These are phyloP conservation scores for Solanum piurae DNA, from an alignment of 257 asterid genomes.

Conservation along the genomic window DNA sequence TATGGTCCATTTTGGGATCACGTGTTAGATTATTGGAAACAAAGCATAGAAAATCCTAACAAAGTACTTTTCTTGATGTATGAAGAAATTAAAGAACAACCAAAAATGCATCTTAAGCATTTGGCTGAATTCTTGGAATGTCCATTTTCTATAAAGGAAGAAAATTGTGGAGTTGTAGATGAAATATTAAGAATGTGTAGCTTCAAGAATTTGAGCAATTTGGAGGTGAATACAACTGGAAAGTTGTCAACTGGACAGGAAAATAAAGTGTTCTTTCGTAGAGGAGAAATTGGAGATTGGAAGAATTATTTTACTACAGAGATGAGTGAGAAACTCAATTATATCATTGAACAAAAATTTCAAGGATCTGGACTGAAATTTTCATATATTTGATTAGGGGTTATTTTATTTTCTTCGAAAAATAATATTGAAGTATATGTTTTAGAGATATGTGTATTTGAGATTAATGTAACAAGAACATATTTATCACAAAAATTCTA, in stretches of 20 bases:
- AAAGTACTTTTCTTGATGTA: constrained; percentile 1
- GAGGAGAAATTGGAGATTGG: constrained; percentile 1
- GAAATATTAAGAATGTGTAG: too few relatives aligned
- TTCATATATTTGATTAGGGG: neutral
- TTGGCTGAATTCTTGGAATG: too few relatives aligned
- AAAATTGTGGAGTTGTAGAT: too few relatives aligned
- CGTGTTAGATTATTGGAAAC: too few relatives aligned
- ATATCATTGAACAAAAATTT: neutral
- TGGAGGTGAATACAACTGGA: neutral
- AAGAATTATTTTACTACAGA: neutral
- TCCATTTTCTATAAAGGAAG: too few relatives aligned
- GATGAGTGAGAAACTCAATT: neutral
- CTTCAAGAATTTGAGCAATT: too few relatives aligned
- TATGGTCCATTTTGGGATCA: too few relatives aligned
- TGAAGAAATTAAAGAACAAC: neutral
- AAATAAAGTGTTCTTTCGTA: neutral
- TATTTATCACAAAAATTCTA: too few relatives aligned
- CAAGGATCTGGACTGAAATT: neutral
- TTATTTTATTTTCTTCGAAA: too few relatives aligned
- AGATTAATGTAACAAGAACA: neutral
- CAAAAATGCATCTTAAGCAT: neutral
- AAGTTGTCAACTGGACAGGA: too few relatives aligned
- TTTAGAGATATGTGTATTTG: too few relatives aligned
- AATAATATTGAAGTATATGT: too few relatives aligned
- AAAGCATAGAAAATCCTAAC: neutral